These are phyloP conservation scores for Plenodomus lindquistii DNA, from an alignment of 2,329 filamentous ascomycete genomes.

Conservation along the genomic window DNA sequence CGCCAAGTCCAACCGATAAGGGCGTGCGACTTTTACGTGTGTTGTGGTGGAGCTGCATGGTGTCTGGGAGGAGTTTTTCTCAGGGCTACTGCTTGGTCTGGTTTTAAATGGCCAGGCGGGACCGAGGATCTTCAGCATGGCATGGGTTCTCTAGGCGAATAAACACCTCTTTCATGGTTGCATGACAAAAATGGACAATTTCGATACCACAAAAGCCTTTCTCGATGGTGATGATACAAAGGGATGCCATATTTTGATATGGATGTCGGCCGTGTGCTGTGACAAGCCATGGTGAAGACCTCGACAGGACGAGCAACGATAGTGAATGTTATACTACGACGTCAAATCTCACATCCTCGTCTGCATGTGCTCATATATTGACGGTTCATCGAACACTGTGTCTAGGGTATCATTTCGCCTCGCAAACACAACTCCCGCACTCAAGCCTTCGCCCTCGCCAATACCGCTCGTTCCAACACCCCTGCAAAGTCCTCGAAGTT, in stretches of 20 bases:
- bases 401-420: slow-evolving; percentile 7
- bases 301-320: neutral
- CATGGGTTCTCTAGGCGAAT: slow-evolving; percentile 45
- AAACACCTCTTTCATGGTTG: slow-evolving; percentile 46
- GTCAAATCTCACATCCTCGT: no score
- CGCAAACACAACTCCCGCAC: neutral
- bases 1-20: slow-evolving; percentile 99
- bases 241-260: neutral
- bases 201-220: slow-evolving; percentile 10
- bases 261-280: neutral
- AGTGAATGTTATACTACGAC: neutral
- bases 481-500: slow-evolving; percentile 44
- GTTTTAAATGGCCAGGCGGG: slow-evolving; percentile 30
- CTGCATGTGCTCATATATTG: no score
- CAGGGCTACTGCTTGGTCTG: slow-evolving; percentile 34
- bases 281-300: neutral
- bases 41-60: slow-evolving; percentile 28
- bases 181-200: slow-evolving; percentile 46
- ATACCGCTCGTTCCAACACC: slow-evolving; percentile 44
- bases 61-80: slow-evolving; percentile 43
- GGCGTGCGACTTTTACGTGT: slow-evolving; percentile 18
- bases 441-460: slow-evolving; percentile 20
- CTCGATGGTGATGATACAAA: neutral
- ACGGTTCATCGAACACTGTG: neutral
- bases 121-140: slow-evolving; percentile 43